Base-by-base conservation (phyloP, 2,329 filamentous ascomycete species). In the Ophiostoma novo-ulmi region DNA sequence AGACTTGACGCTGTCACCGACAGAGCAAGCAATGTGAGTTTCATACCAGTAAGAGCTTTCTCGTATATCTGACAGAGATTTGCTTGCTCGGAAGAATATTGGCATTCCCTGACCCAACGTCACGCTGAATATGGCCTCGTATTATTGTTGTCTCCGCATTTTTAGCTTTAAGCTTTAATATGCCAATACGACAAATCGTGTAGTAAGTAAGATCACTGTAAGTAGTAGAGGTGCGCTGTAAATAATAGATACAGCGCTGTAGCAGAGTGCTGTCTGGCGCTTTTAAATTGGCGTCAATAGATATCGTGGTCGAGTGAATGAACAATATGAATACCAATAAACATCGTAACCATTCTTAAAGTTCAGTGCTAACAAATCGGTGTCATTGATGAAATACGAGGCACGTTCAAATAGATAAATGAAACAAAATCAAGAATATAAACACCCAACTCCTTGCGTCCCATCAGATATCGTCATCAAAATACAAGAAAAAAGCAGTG, bases 101-200 rank as follows among this genome's bases (percentile, higher is more conserved):
- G 17, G 2, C 44, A 48, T 48, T 31, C 31, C 0, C 31, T 31
- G 31, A 31, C 44, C 8, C 44, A n/a, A 48, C 17, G 3, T 48
- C 17, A 48, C 44, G 31, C 31, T 3, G 17, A 39, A 7, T 35
- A 44, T 44, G 44, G 44, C 20, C 39, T 67, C 65, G 65, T 67
- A 44, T 67, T 67, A 5, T 22, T n/a, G 10, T 10, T 0, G 38
- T 26, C 65, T 41, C 63, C 63, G 63, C 63, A 38, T 65, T 65
- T 65, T 65, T 65, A 39, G 63, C 63, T 65, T 65, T 65, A 39
- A 39, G 63, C 63, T 65, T 65, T 65, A 14, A 38, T n/a, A 17
- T 39, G 20, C 11, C 17, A 65, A 65, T 65, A 41, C 36, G 20
- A 39, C 36, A 17, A 64, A 7, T n/a, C 22, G 61, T 31, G 58